Percentiles rank a stretch among this genome's conserved stretches.
Evolutionary conservation across 2,329 filamentous ascomycete genomes (phyloP).

Genomic region (Fusarium sp.): DNA sequence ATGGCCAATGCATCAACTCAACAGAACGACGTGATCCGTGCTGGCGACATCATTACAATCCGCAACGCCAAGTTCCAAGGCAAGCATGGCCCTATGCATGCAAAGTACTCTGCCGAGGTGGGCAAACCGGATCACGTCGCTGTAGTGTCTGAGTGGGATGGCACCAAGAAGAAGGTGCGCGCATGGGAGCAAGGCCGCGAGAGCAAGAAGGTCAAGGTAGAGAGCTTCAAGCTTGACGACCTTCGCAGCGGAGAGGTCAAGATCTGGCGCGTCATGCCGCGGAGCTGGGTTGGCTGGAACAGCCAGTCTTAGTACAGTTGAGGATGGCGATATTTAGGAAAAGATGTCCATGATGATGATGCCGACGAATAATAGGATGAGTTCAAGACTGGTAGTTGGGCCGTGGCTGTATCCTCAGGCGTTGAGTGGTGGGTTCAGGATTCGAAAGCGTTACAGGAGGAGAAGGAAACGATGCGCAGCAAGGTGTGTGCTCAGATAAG

Average conservation of each 20-base stretch:
- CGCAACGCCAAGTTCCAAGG: constrained; percentile 95
- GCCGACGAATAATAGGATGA: constrained; percentile 26
- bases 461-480: constrained; percentile 14
- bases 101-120: constrained; percentile 89
- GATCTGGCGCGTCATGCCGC: constrained; percentile 95
- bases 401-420: constrained; percentile 22
- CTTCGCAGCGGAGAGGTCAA: constrained; percentile 93
- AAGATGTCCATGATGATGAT: constrained; percentile 27
- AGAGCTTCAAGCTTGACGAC: constrained; percentile 95
- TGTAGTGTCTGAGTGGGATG: constrained; percentile 95
- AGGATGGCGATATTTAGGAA: constrained; percentile 16
- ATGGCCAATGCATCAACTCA: constrained; percentile 92
- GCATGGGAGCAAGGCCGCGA: constrained; percentile 96
- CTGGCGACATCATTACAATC: constrained; percentile 91
- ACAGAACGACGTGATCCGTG: constrained; percentile 90
- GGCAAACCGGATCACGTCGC: constrained; percentile 90
- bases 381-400: constrained; percentile 9
- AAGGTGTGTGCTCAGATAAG: constrained; percentile 10
- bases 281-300: constrained; percentile 92
- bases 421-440: constrained; percentile 23
- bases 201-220: constrained; percentile 90
- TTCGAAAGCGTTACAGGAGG: constrained; percentile 15
- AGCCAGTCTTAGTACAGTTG: constrained; percentile 61
- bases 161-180: constrained; percentile 95
- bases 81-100: constrained; percentile 93